These are phyloP conservation scores for Suillus cothurnatus DNA, from an alignment of 768 basidiomycete genomes.

Conservation along the genomic window DNA sequence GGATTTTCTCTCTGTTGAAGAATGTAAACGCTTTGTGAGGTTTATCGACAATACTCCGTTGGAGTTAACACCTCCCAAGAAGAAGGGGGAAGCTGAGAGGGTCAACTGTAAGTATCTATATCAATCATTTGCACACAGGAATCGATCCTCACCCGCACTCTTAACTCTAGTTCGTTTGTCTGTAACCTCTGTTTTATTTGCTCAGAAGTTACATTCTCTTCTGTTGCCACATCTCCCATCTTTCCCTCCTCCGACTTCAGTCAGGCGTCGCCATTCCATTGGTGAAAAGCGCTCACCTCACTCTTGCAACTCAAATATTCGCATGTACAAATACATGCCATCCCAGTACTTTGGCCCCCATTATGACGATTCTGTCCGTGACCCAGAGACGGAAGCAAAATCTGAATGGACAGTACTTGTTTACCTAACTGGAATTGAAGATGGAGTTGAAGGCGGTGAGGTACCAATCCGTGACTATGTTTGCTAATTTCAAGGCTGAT, in stretches of 20 bases:
- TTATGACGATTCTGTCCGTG: slow-evolving; percentile 73
- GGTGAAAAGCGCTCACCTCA: slow-evolving; percentile 41
- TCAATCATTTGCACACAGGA: not conserved
- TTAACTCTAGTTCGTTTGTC: slow-evolving; percentile 58
- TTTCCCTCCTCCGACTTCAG: slow-evolving; percentile 46
- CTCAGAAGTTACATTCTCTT: slow-evolving; percentile 48
- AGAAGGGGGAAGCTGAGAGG: slow-evolving; percentile 70
- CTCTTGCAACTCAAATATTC: slow-evolving; percentile 73
- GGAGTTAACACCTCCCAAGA: slow-evolving; percentile 70
- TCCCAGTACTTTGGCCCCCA: slow-evolving; percentile 73
- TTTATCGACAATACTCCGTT: slow-evolving; percentile 63
- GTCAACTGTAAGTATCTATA: slow-evolving; percentile 57
- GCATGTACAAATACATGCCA: slow-evolving; percentile 68
- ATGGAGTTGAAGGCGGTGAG: slow-evolving; percentile 75
- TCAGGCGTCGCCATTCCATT: slow-evolving; percentile 22
- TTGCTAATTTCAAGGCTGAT: not conserved
- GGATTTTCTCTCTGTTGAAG: slow-evolving; percentile 58
- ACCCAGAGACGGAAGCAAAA: slow-evolving; percentile 56
- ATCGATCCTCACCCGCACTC: not conserved
- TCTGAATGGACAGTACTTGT: slow-evolving; percentile 81
- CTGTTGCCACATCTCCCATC: slow-evolving; percentile 61
- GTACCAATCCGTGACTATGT: slow-evolving; percentile 29
- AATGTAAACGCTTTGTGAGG: slow-evolving; percentile 61
- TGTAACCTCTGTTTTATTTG: slow-evolving; percentile 59
- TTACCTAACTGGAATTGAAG: slow-evolving; percentile 71